Conservation (phyloP, 2,329 filamentous ascomycete genomes). For the Metarhizium brunneum region DNA sequence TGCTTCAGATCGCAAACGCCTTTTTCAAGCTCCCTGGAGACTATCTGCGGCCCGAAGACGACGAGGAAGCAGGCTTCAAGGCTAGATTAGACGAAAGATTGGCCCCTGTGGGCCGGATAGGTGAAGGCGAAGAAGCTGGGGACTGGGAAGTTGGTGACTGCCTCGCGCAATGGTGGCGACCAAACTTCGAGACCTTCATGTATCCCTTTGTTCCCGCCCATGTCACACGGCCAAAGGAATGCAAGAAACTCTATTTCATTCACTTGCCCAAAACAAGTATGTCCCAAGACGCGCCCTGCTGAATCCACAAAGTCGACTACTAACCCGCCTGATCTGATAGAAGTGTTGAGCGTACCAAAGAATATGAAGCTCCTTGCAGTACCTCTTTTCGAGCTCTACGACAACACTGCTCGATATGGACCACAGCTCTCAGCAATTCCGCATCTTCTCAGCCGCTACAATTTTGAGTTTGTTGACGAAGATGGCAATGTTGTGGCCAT, state of each 20-base stretch:
- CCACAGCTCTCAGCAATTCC: conserved; percentile 95
- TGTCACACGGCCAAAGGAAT: conserved; percentile 93
- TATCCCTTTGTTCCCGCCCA: conserved; percentile 96
- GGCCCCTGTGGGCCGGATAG: conserved; percentile 79
- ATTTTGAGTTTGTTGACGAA: conserved; percentile 97
- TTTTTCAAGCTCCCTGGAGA: conserved; percentile 99
- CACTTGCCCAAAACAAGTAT: conserved; percentile 84
- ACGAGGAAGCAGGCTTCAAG: conserved; percentile 95
- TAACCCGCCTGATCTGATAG: conserved; percentile 32
- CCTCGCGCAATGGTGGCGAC: conserved; percentile 95
- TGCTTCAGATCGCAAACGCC: conserved; percentile 98
- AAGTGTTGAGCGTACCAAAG: conserved; percentile 92
- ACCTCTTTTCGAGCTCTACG: conserved; percentile 94
- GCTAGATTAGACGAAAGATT: conserved; percentile 82
- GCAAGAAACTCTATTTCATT: conserved; percentile 98
- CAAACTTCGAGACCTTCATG: conserved; percentile 99
- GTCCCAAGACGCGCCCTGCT: conserved; percentile 16
- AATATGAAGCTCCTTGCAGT: conserved; percentile 99
- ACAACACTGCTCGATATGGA: conserved; percentile 90
- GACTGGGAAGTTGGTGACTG: conserved; percentile 95
- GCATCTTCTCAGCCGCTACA: conserved; percentile 87
- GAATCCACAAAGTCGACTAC: background rate
- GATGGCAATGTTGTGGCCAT: conserved; percentile 76
- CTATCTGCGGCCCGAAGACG: conserved; percentile 81
- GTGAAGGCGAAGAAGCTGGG: conserved; percentile 72